phyloP scores from a whole-genome alignment of 352 stramenopile species.

The Achlya hypogyna region DNA sequence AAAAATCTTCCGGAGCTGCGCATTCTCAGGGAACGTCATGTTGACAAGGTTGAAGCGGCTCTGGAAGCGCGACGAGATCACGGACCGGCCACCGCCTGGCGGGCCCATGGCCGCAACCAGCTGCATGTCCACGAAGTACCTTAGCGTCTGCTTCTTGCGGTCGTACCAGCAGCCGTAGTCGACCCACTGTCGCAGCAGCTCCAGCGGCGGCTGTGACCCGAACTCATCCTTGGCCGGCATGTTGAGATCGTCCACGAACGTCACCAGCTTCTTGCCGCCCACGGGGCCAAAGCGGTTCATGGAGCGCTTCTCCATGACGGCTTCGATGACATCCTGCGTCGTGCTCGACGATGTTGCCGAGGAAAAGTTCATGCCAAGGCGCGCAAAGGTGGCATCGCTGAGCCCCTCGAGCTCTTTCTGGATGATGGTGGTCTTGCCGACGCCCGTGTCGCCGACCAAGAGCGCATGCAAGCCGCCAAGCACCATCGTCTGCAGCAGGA shows the following conservation, averaged over 20 bases:
- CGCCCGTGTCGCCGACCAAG: slow-evolving; percentile 85
- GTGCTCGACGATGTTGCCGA: slow-evolving; percentile 79
- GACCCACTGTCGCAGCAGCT: slow-evolving; percentile 86
- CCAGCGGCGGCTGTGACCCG: slow-evolving; percentile 85
- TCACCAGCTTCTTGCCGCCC: slow-evolving; percentile 80
- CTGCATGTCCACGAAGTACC: slow-evolving; percentile 89
- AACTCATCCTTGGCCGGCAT: slow-evolving; percentile 88
- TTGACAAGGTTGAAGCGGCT: slow-evolving; percentile 89
- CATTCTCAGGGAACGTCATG: slow-evolving; percentile 77
- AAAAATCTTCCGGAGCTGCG: slow-evolving; percentile 81
- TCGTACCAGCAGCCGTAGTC: slow-evolving; percentile 92
- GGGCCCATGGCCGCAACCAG: slow-evolving; percentile 84
- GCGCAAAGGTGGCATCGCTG: slow-evolving; percentile 54
- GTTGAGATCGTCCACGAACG: slow-evolving; percentile 90
- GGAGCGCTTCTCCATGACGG: slow-evolving; percentile 85
- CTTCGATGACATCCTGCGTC: slow-evolving; percentile 87
- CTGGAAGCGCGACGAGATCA: slow-evolving; percentile 86
- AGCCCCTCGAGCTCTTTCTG: slow-evolving; percentile 73
- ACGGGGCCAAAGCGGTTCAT: slow-evolving; percentile 84
- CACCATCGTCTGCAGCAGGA: slow-evolving; percentile 71
- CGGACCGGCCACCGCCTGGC: slow-evolving; percentile 72
- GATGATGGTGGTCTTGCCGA: slow-evolving; percentile 84
- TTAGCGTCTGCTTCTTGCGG: slow-evolving; percentile 82
- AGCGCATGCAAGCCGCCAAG: slow-evolving; percentile 63
- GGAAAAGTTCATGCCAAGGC: slow-evolving; percentile 85